Base-by-base conservation (phyloP, 306 rosid genomes). In the Prunus dulcis region DNA sequence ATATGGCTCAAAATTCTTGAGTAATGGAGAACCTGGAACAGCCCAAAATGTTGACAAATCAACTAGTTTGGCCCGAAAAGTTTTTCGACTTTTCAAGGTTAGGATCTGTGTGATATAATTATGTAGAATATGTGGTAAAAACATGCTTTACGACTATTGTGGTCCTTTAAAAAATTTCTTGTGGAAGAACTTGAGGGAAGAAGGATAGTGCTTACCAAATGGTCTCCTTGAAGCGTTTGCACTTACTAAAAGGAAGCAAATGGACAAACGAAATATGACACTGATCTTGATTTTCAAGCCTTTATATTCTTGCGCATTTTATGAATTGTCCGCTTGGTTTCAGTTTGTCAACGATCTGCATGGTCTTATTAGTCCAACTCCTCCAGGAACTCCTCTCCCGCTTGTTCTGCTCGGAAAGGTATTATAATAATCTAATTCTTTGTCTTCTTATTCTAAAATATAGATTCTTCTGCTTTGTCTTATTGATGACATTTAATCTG, bases 41-140 rank as follows among this genome's bases (percentile, higher is more conserved):
- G 98, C 98, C 57, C 99, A 96, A 81, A 92, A 81, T 78, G 96
- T 96, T 53, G 99, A 96, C 84, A 93, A 89, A 82, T 75, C 93
- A 14, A 96, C 99, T 85, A 91, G 93, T 92, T 83, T 92, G 89
- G 97, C 99, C 23, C 85, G 99, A 74, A 96, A 96, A 80, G 99
- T 96, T 67, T 96, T 96, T 80, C 97, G 99, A 70, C 90, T 96
- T 25, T 92, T 92, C 77, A 96, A 96, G 98, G 99, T 96, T 79
- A 47, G 92, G 6, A 50, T 19, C 14, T 67, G 64, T 73, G n/a
- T 27, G 17, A 32, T 46, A 25, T 74, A 22, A 10, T 22, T 5
- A 20, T 32, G 27, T 56, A 18, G 55, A 46, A 0, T 7, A 18
- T 19, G 15, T 51, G 64, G 25, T 20, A 7, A 14, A 72, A 58